Base-by-base conservation (phyloP, 2,329 filamentous ascomycete species). In the Atkinsonella hypoxylon region DNA sequence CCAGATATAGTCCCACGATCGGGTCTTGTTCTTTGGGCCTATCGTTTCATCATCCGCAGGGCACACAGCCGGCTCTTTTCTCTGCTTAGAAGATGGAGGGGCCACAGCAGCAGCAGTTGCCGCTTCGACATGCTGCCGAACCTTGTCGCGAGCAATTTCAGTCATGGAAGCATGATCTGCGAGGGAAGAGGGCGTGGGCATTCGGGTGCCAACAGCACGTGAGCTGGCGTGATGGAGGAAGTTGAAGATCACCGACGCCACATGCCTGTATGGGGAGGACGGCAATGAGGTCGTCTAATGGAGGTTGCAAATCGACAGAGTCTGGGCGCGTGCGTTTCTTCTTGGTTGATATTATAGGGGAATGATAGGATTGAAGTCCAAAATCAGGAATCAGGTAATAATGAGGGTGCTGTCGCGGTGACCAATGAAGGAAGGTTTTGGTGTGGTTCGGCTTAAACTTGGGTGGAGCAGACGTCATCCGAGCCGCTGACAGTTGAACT, bases 1-100 rank as follows among this genome's bases (percentile, higher is more conserved):
- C 68, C 89, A 75, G 42, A 93, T 72, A 68, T 97, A 97, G 59
- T 95, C 87, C 56, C 85, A 71, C 64, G 83, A 93, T 63, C 84
- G 81, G 59, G 75, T 76, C 56, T 72, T 72, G 54, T 67, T 63
- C 57, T 70, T 67, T 30, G 75, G 64, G 58, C 74, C 57, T 17
- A 57, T 52, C 39, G 64, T 69, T 54, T 76, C 72, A 57, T 78
- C 69, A 61, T 77, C 74, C 43, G 74, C 74, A 17, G 73, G 71
- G 58, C 69, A 75, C 53, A 77, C 61, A 38, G 71, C 61, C 26
- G 72, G 62, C 42, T 70, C 60, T 56, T 62, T 68, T 42, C 46
- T 39, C 44, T 53, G 55, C 47, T 51, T 59, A 17, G 54, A 6
- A 18, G 38, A 43, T 11, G 20, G 2, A 40, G 43, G 36, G n/a